A percentile compares a stretch with the other conserved stretches of the same genome.
Conservation (phyloP, 2,329 filamentous ascomycete species). For the Apiospora pterosperma region DNA sequence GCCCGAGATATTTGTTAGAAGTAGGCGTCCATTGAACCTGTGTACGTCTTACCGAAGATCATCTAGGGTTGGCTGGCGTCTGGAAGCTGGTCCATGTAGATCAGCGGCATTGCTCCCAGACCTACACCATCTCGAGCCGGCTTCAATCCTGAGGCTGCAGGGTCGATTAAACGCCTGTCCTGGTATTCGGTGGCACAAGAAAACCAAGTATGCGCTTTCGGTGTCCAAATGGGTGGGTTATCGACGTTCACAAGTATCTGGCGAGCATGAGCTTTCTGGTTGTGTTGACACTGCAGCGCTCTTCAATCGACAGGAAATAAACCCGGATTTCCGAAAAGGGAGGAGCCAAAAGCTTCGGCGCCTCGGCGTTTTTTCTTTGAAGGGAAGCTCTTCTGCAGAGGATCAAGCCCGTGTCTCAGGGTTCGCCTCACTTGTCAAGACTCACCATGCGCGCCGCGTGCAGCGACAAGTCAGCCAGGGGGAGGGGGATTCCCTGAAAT, state of each 20-base stretch:
- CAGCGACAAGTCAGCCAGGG: background rate
- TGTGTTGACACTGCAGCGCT: background rate
- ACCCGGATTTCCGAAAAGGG: background rate
- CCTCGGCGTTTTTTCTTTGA: background rate
- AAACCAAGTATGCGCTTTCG: background rate
- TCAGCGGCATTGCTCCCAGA: background rate
- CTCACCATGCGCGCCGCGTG: background rate
- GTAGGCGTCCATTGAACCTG: background rate
- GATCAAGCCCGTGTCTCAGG: background rate
- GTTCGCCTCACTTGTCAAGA: background rate
- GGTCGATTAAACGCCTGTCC: background rate
- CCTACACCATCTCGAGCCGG: background rate
- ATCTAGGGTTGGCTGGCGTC: background rate
- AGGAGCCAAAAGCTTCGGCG: background rate
- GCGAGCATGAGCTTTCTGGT: background rate
- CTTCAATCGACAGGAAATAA: background rate
- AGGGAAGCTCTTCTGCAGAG: background rate
- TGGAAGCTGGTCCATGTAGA: background rate
- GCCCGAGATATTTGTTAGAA: background rate
- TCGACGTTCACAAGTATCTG: background rate
- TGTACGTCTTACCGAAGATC: background rate
- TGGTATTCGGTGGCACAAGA: background rate
- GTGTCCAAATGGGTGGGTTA: background rate
- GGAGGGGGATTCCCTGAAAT: background rate
- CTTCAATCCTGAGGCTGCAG: background rate